Evolutionary conservation across 305 asterid genomes (phyloP).

Genomic region (Fraxinus angustifolia): DNA sequence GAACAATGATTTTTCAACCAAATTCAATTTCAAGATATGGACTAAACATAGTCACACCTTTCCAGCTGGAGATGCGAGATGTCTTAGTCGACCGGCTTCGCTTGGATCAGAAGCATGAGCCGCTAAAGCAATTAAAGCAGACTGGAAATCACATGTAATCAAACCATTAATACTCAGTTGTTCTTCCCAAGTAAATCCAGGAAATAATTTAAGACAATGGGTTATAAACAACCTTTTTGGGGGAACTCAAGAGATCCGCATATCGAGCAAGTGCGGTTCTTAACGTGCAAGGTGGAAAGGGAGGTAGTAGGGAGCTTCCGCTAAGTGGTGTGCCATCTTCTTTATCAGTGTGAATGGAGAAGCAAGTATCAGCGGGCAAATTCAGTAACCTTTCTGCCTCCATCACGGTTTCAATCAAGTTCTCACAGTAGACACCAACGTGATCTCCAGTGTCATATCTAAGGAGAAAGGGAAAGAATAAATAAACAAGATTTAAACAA

Average conservation of each 20-base stretch:
- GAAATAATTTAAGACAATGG: background rate
- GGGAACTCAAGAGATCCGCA: slow-evolving; percentile 87
- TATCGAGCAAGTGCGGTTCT: slow-evolving; percentile 77
- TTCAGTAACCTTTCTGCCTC: slow-evolving; percentile 80
- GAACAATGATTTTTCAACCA: background rate
- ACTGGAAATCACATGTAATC: slow-evolving; percentile 40
- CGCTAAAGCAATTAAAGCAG: slow-evolving; percentile 74
- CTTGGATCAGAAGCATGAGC: slow-evolving; percentile 72
- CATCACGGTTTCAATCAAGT: slow-evolving; percentile 69
- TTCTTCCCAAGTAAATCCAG: background rate
- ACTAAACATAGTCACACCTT: slow-evolving; percentile 53
- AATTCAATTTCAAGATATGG: background rate
- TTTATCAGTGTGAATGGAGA: slow-evolving; percentile 71
- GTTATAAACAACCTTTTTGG: slow-evolving; percentile 59
- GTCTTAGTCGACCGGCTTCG: slow-evolving; percentile 79
- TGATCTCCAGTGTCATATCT: slow-evolving; percentile 98
- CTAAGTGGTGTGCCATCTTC: slow-evolving; percentile 72
- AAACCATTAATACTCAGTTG: slow-evolving; percentile 13
- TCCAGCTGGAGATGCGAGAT: slow-evolving; percentile 92
- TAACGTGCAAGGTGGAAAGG: slow-evolving; percentile 89
- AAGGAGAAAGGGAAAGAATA: slow-evolving; percentile 24
- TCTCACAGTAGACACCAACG: slow-evolving; percentile 90
- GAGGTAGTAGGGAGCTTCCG: slow-evolving; percentile 66
- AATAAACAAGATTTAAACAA: background rate
- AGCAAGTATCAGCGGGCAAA: slow-evolving; percentile 66